A percentile compares a stretch with the other conserved stretches of the same genome.
Conservation (phyloP, 306 rosid genomes). For the Cyclanthera cordifolia region DNA sequence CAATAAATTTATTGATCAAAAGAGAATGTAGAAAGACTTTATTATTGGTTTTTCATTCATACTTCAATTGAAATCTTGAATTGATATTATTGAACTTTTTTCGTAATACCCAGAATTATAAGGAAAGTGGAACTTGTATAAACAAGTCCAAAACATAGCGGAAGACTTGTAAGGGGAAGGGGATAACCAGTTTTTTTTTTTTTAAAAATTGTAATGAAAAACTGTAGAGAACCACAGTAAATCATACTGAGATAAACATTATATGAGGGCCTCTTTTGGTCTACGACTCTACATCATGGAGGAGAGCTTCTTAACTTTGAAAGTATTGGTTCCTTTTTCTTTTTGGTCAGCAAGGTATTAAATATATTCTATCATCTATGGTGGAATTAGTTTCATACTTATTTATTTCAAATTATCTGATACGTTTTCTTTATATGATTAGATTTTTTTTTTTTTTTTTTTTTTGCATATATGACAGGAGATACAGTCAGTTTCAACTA, state of each 20-base stretch:
- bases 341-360: not conserved
- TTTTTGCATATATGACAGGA: conserved; percentile 43
- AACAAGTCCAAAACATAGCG: not conserved
- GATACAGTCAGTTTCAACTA: conserved; percentile 59
- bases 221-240: not conserved
- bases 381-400: not conserved
- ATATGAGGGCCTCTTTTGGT: not conserved
- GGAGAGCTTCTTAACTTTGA: not conserved
- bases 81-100: no score
- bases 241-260: not conserved
- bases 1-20: no score
- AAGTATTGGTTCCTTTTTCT: not conserved
- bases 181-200: not conserved
- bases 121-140: not conserved
- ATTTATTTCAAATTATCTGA: not conserved
- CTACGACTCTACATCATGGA: not conserved
- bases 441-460: no score
- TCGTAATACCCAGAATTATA: not conserved
- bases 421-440: conserved; percentile 5
- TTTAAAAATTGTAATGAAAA: not conserved
- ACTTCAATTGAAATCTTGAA: no score
- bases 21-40: no score
- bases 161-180: not conserved
- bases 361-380: not conserved
- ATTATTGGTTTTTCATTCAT: no score